These are phyloP conservation scores for Drechslerella coelobrocha DNA, from an alignment of 2,329 filamentous ascomycete genomes.

Conservation along the genomic window DNA sequence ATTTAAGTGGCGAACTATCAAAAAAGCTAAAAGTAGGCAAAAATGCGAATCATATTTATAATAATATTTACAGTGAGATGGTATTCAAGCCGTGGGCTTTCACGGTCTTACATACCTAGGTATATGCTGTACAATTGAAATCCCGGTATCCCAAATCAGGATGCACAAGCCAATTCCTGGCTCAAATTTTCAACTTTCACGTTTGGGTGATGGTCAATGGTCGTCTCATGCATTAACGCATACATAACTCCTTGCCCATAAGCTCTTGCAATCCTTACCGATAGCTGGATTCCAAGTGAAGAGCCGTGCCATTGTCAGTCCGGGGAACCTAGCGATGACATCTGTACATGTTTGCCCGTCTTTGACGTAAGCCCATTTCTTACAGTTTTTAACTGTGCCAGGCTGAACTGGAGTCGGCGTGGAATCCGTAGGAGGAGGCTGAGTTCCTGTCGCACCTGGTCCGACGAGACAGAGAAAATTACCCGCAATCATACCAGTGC, in stretches of 20 bases:
- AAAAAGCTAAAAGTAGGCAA: too few relatives aligned
- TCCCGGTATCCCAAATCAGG: too few relatives aligned
- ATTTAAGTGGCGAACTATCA: too few relatives aligned
- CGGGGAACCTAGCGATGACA: constrained; percentile 1
- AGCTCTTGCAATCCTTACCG: not conserved
- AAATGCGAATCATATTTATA: too few relatives aligned
- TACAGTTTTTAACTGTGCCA: constrained; percentile 10
- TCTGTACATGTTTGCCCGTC: constrained; percentile 20
- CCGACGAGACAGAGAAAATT: constrained; percentile 13
- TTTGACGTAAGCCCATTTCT: constrained; percentile 21
- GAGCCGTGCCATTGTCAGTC: constrained; percentile 2
- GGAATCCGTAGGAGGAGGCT: not conserved
- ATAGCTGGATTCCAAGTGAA: constrained; percentile 22
- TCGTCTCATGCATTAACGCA: constrained; percentile 4
- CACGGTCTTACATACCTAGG: too few relatives aligned
- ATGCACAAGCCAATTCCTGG: too few relatives aligned
- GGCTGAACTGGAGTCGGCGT: constrained; percentile 30
- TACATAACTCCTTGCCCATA: constrained; percentile 30
- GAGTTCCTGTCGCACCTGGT: not conserved
- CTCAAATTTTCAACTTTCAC: too few relatives aligned
- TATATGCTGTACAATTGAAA: too few relatives aligned
- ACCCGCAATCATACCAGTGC: constrained; percentile 1
- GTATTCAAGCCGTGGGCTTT: too few relatives aligned
- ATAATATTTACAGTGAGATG: too few relatives aligned
- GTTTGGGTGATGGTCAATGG: too few relatives aligned